Evolutionary conservation across 1,139 yeast species (phyloP).

Genomic region (Taphrina deformans): DNA sequence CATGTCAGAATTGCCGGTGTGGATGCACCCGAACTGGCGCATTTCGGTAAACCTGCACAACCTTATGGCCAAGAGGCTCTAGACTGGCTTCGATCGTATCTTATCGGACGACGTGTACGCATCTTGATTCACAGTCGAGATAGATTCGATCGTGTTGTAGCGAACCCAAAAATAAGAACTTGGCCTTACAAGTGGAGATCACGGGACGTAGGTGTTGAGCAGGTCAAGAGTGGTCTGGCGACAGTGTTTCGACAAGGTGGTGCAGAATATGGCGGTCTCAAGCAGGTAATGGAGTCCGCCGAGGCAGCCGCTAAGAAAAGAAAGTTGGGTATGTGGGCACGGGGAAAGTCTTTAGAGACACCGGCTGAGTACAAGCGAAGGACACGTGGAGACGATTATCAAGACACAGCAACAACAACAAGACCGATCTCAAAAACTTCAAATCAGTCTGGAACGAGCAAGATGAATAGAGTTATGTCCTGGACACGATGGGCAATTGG

Average conservation of each 20-base stretch:
- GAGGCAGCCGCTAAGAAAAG: conserved; percentile 62
- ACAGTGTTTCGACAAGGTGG: conserved; percentile 85
- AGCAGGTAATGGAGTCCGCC: conserved; percentile 56
- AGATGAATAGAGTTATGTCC: background rate
- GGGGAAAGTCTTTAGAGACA: conserved; percentile 56
- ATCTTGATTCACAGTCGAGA: conserved; percentile 78
- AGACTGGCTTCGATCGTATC: conserved; percentile 64
- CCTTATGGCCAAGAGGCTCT: conserved; percentile 84
- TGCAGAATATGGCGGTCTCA: conserved; percentile 83
- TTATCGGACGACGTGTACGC: conserved; percentile 66
- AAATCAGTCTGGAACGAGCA: background rate
- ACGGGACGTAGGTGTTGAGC: conserved; percentile 76
- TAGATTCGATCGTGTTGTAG: conserved; percentile 87
- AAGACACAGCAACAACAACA: conserved; percentile 9
- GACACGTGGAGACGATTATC: conserved; percentile 21
- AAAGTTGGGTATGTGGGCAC: conserved; percentile 68
- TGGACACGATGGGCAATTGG: conserved; percentile 13
- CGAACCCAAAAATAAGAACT: conserved; percentile 54
- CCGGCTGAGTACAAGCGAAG: conserved; percentile 77
- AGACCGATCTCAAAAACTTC: background rate
- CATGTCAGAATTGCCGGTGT: conserved; percentile 83
- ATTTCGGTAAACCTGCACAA: conserved; percentile 93
- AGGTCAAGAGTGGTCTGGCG: conserved; percentile 80
- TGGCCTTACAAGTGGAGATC: conserved; percentile 68
- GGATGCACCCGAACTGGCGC: conserved; percentile 97